Base-by-base conservation (phyloP, 805 yeast species). In the Candida maesae region DNA sequence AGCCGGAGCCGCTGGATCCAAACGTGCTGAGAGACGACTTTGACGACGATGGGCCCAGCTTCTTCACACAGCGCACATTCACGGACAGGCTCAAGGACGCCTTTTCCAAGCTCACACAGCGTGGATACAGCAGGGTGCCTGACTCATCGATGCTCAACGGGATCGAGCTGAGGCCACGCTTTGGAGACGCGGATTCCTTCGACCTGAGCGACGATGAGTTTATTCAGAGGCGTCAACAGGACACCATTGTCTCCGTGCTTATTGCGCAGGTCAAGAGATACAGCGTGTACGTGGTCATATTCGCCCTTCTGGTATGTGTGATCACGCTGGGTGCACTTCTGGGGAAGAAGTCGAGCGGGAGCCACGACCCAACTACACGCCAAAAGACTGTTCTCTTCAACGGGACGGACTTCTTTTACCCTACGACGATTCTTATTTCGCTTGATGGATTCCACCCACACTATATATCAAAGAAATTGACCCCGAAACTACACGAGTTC, bases 361-460 rank as follows among this genome's bases (percentile, higher is more conserved):
- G 43, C n/a, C 14, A 26, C 11, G 24, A 25, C 10, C 12, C 15
- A 9, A 14, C 4, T 14, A 15, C 26, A 7, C 35, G 10, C 4
- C 16, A 16, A 7, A 46, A 50, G 41, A 19, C 8, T 5, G 9
- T 2, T 4, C 19, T 38, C 18, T 42, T 40, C 12, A 58, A 58
- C 31, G 62, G 62, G 4, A 58, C 62, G 6, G 42, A 51, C 26
- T 11, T 24, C 2, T 56, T 56, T 36, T 45, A 81, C 52, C 85
- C 93, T n/a, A 79, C 95, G 8, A 90, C 96, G 2, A 64, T 90
- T 2, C 58, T 89, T 34, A 68, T 90, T 2, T 87, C 96, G 1
- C 61, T 91, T 21, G 96, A 87, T 59, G 96, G 96, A 9, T 84
- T 90, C 60, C 95, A 90, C 56, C 97, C 97, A 3, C 91, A 86